Percentiles rank a stretch among this genome's conserved stretches.
Evolutionary conservation across 768 basidiomycete genomes (phyloP).

Genomic region (Termitomyces sp.): DNA sequence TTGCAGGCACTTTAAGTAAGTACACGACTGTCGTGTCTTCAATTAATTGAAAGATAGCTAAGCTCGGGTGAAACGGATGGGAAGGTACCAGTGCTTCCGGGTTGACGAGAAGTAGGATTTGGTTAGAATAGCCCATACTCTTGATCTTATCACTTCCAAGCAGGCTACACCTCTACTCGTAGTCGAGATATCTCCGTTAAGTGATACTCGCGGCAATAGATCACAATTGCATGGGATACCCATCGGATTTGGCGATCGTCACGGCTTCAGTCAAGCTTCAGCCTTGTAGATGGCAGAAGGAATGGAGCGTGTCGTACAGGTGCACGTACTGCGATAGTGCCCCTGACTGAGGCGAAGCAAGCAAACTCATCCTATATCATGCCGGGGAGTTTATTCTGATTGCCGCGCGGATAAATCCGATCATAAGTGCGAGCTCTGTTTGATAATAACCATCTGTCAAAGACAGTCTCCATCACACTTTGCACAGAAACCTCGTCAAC

Average conservation of each 20-base stretch:
- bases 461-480: too few species aligned
- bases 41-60: not conserved
- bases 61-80: not conserved
- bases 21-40: not conserved
- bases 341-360: not conserved
- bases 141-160: not conserved
- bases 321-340: not conserved
- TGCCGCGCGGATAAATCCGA: not conserved
- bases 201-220: not conserved
- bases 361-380: not conserved
- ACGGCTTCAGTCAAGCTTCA: slow-evolving; percentile 3
- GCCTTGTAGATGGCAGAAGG: not conserved
- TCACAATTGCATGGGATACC: not conserved
- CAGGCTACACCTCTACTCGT: not conserved
- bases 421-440: too few species aligned
- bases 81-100: not conserved
- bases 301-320: slow-evolving; percentile 3
- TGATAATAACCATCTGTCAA: too few species aligned
- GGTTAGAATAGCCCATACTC: not conserved
- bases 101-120: not conserved
- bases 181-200: not conserved
- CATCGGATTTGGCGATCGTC: not conserved
- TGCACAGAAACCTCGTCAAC: not conserved
- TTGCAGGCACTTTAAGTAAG: not conserved
- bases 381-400: not conserved